A percentile compares a stretch with the other conserved stretches of the same genome.
phyloP scores from a whole-genome alignment of 306 rosid genomes.

The Vigna hirtella region DNA sequence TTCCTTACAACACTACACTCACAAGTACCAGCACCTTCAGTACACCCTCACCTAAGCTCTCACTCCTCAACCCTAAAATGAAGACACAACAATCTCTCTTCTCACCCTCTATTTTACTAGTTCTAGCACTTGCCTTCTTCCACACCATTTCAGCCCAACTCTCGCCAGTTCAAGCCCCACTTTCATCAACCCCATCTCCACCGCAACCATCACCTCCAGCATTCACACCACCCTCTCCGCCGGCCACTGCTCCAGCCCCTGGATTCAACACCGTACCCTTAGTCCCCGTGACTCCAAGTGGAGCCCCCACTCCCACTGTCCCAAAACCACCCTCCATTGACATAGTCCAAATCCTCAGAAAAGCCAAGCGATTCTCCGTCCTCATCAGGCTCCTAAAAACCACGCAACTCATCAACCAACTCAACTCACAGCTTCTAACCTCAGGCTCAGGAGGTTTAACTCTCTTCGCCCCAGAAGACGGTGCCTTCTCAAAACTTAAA shows the following conservation, averaged over 20 bases:
- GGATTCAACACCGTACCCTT: slow-evolving; percentile 48
- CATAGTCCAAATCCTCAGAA: slow-evolving; percentile 57
- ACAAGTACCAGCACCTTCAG: not conserved
- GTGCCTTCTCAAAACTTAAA: slow-evolving; percentile 66
- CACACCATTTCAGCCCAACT: slow-evolving; percentile 46
- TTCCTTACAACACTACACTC: slow-evolving; percentile 1
- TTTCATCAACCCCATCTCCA: slow-evolving; percentile 4
- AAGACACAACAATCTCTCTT: slow-evolving; percentile 45
- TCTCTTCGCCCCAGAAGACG: slow-evolving; percentile 68
- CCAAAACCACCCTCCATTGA: slow-evolving; percentile 57
- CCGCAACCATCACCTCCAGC: not conserved
- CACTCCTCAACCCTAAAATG: slow-evolving; percentile 31
- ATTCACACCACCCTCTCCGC: slow-evolving; percentile 16
- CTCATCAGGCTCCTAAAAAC: slow-evolving; percentile 58
- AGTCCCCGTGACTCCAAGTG: slow-evolving; percentile 45
- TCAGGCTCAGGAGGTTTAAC: slow-evolving; percentile 58
- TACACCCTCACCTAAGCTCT: not conserved
- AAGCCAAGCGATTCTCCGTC: slow-evolving; percentile 57
- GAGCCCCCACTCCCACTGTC: slow-evolving; percentile 44
- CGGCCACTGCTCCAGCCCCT: slow-evolving; percentile 40
- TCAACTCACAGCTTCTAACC: slow-evolving; percentile 59
- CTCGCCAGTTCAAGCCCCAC: slow-evolving; percentile 50
- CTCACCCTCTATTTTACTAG: slow-evolving; percentile 39
- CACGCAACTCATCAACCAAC: slow-evolving; percentile 57
- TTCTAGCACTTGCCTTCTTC: slow-evolving; percentile 35